Percentiles rank a stretch among this genome's conserved stretches.
phyloP scores from a whole-genome alignment of 2,329 filamentous ascomycete genomes.

The Cytospora piceae region DNA sequence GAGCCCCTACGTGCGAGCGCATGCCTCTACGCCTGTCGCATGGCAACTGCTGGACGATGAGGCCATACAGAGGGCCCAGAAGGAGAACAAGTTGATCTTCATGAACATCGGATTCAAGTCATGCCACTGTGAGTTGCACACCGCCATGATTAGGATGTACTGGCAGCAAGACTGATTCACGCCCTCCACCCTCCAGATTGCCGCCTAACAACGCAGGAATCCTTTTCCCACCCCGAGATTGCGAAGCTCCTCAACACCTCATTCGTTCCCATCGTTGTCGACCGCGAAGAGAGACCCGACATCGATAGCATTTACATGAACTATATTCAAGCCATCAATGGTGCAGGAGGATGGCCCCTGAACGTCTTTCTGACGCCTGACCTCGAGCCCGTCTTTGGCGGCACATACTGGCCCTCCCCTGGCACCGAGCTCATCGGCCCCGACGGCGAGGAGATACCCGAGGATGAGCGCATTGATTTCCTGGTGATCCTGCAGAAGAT shows the following conservation, averaged over 20 bases:
- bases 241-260: constrained; percentile 80
- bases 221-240: constrained; percentile 81
- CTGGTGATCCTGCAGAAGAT: constrained; percentile 83
- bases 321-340: constrained; percentile 92
- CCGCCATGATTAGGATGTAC: background rate
- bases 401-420: constrained; percentile 92
- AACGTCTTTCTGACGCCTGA: constrained; percentile 97
- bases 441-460: constrained; percentile 45
- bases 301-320: constrained; percentile 98
- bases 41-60: constrained; percentile 90
- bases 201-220: constrained; percentile 91
- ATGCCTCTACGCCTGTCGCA: constrained; percentile 79
- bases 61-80: constrained; percentile 74
- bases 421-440: constrained; percentile 55
- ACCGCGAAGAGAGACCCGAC: constrained; percentile 91
- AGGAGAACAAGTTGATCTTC: constrained; percentile 86
- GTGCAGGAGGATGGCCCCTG: constrained; percentile 88
- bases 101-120: constrained; percentile 94
- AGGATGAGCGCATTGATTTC: constrained; percentile 73
- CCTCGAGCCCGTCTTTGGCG: constrained; percentile 91
- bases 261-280: constrained; percentile 91
- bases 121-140: constrained; percentile 76
- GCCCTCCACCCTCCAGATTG: constrained; percentile 58
- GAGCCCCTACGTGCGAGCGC: constrained; percentile 67
- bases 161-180: background rate